Evolutionary conservation across 2,329 filamentous ascomycete genomes (phyloP).

Genomic region (Fusarium multiceps): DNA sequence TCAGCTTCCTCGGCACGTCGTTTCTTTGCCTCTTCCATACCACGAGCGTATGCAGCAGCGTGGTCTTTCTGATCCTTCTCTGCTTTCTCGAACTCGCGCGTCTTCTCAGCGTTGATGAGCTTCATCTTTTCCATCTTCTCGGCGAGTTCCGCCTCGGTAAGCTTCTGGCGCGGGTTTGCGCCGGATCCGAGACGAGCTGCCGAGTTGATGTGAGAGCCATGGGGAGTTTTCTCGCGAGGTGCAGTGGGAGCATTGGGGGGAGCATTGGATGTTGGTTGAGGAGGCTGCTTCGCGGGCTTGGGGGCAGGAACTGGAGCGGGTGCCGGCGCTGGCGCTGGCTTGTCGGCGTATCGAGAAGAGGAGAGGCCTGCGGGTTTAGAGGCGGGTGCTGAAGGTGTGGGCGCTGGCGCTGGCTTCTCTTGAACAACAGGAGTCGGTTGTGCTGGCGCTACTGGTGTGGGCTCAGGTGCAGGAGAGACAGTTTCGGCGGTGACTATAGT

Average conservation of each 20-base stretch:
- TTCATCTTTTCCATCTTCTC: conserved; percentile 72
- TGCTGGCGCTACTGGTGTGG: conserved; percentile 14
- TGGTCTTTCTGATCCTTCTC: conserved; percentile 68
- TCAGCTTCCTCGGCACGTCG: conserved; percentile 65
- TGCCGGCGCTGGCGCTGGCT: conserved; percentile 33
- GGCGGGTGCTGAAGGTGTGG: conserved; percentile 29
- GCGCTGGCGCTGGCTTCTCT: conserved; percentile 20
- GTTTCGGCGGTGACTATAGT: conserved; percentile 44
- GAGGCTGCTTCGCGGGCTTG: conserved; percentile 33
- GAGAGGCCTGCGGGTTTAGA: conserved; percentile 41
- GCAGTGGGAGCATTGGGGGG: conserved; percentile 49
- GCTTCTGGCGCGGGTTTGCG: conserved; percentile 69
- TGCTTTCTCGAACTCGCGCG: conserved; percentile 68
- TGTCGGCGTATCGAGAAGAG: conserved; percentile 51
- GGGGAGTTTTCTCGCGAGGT: conserved; percentile 44
- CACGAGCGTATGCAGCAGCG: conserved; percentile 64
- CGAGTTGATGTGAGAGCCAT: conserved; percentile 48
- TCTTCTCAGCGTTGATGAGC: conserved; percentile 67
- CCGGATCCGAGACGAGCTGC: conserved; percentile 63
- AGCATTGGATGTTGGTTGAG: conserved; percentile 40
- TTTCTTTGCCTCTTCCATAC: conserved; percentile 66
- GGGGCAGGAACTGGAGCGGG: conserved; percentile 5
- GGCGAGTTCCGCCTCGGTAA: conserved; percentile 68
- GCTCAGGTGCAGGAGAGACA: conserved; percentile 25
- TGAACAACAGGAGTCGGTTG: conserved; percentile 6